A percentile compares a stretch with the other conserved stretches of the same genome.
Conservation (phyloP, 768 basidiomycete genomes). For the Termitomyces sp. region DNA sequence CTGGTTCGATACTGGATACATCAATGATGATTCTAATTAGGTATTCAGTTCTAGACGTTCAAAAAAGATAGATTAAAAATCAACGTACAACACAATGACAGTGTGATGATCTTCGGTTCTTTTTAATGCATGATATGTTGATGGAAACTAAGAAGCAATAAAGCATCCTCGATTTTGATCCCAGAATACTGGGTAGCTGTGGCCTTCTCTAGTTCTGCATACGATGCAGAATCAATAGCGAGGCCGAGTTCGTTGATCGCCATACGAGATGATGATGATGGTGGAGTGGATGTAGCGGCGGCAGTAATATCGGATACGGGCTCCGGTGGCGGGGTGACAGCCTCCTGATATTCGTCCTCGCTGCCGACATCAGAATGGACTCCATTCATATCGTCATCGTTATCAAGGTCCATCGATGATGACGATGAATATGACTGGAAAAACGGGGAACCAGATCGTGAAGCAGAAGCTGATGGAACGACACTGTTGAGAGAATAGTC, state of each 20-base stretch:
- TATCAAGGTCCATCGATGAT: conserved; percentile 45
- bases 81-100: conserved; percentile 7
- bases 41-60: not conserved
- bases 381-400: conserved; percentile 36
- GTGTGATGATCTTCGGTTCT: conserved; percentile 4
- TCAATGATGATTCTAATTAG: conserved; percentile 3
- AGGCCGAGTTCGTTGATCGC: conserved; percentile 25
- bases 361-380: conserved; percentile 50
- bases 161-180: conserved; percentile 68
- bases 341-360: conserved; percentile 71
- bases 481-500: conserved; percentile 38
- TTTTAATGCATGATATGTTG: conserved; percentile 53
- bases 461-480: conserved; percentile 35
- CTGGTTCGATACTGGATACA: conserved; percentile 6
- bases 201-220: conserved; percentile 46
- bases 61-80: not conserved
- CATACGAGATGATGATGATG: conserved; percentile 23
- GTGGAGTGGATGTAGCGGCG: conserved; percentile 20
- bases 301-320: conserved; percentile 30
- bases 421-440: conserved; percentile 48
- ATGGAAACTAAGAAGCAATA: conserved; percentile 70
- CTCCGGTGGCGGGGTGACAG: conserved; percentile 65
- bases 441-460: conserved; percentile 49
- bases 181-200: conserved; percentile 38
- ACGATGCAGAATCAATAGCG: conserved; percentile 33